Conservation (phyloP, 2,329 filamentous ascomycete species). For the Stemphylium beticola region DNA sequence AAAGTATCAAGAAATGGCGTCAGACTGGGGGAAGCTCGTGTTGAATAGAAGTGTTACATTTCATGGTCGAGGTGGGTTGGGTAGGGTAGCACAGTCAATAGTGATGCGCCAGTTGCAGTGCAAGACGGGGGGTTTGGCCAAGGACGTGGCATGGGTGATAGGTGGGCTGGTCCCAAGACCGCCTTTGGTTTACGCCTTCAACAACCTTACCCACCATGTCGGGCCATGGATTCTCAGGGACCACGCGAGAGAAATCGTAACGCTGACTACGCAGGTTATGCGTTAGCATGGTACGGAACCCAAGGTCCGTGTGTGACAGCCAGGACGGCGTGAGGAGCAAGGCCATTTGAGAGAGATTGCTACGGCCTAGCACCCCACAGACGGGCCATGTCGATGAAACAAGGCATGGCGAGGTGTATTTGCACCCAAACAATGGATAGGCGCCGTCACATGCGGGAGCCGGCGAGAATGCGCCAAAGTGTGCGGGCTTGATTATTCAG, state of each 20-base stretch:
- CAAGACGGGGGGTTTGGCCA: conserved; percentile 20
- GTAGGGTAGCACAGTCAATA: conserved; percentile 37
- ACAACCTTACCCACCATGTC: conserved; percentile 44
- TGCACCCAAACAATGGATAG: conserved; percentile 10
- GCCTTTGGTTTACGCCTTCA: conserved; percentile 36
- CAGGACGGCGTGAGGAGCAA: conserved; percentile 16
- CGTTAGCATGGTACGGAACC: conserved; percentile 26
- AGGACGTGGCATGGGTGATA: conserved; percentile 6
- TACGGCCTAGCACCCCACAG: conserved; percentile 9
- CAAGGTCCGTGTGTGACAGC: conserved; percentile 35
- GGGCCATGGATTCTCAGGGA: conserved; percentile 42
- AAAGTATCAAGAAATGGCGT: conserved; percentile 7
- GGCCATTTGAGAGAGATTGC: conserved; percentile 15
- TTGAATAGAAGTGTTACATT: conserved; percentile 34
- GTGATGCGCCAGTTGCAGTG: conserved; percentile 30
- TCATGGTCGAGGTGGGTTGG: conserved; percentile 23
- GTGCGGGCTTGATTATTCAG: conserved; percentile 12
- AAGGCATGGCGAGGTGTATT: conserved; percentile 7
- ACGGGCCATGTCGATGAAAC: conserved; percentile 9
- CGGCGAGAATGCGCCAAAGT: conserved; percentile 3
- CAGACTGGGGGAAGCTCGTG: conserved; percentile 7
- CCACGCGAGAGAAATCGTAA: conserved; percentile 29
- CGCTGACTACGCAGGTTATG: conserved; percentile 24
- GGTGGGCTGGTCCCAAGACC: conserved; percentile 22
- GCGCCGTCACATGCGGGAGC: conserved; percentile 8